A percentile compares a stretch with the other conserved stretches of the same genome.
Evolutionary conservation across 306 rosid genomes (phyloP).

Genomic region (Quercus cerris): DNA sequence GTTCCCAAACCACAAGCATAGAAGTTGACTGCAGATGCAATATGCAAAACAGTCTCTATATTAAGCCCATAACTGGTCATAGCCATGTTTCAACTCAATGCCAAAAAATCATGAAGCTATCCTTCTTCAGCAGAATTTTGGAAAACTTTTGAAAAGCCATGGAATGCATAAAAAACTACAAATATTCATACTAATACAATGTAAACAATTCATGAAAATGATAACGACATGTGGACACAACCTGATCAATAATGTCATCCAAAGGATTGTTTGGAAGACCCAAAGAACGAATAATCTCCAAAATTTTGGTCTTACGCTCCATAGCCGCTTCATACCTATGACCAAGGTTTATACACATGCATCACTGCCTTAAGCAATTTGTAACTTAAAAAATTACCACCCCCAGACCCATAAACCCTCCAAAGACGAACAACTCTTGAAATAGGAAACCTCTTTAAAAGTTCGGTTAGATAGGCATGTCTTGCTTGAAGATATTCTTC

Average conservation of each 20-base stretch:
- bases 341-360: conserved; percentile 23
- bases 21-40: neutral
- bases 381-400: neutral
- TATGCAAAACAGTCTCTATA: neutral
- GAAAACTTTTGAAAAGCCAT: neutral
- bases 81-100: neutral
- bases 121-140: neutral
- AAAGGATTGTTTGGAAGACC: conserved; percentile 95
- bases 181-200: neutral
- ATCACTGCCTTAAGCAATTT: conserved; percentile 9
- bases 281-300: conserved; percentile 78
- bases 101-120: neutral
- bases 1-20: neutral
- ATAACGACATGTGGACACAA: conserved; percentile 22
- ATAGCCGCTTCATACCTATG: conserved; percentile 78
- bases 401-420: conserved; percentile 16
- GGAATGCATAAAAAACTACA: neutral
- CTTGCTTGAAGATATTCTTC: conserved; percentile 83
- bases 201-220: neutral
- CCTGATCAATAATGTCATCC: conserved; percentile 98
- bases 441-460: conserved; percentile 64
- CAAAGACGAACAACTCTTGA: conserved; percentile 5
- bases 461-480: conserved; percentile 63
- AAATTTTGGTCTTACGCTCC: conserved; percentile 70
- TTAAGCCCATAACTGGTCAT: neutral